Evolutionary conservation across 768 basidiomycete genomes (phyloP).

Genomic region (Leccinum olivaceopallidum): DNA sequence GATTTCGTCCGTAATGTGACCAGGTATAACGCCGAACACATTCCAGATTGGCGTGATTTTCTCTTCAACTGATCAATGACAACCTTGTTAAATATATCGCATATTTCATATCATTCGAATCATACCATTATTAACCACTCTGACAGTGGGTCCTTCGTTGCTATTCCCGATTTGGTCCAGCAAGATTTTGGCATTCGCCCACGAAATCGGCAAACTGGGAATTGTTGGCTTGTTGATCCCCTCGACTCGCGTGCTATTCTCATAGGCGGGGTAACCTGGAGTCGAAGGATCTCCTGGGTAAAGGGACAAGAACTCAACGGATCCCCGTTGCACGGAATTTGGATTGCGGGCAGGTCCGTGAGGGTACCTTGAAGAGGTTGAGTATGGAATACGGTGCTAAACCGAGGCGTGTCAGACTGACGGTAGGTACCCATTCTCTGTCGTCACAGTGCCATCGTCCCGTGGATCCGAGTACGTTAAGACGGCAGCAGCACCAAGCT

Average conservation of each 20-base stretch:
- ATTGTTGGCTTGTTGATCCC: slow-evolving; percentile 68
- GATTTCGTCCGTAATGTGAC: slow-evolving; percentile 80
- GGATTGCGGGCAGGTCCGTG: slow-evolving; percentile 87
- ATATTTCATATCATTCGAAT: neutral
- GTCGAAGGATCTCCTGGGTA: slow-evolving; percentile 85
- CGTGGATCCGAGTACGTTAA: slow-evolving; percentile 87
- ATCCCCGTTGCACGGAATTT: slow-evolving; percentile 82
- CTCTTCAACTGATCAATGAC: slow-evolving; percentile 55
- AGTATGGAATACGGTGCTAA: too few species aligned
- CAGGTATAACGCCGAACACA: slow-evolving; percentile 83
- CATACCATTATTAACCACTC: slow-evolving; percentile 57
- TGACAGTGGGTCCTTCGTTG: slow-evolving; percentile 40
- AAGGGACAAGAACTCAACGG: slow-evolving; percentile 67
- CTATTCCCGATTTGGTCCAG: slow-evolving; percentile 46
- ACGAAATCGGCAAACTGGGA: slow-evolving; percentile 87
- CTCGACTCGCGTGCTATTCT: slow-evolving; percentile 66
- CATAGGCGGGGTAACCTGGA: slow-evolving; percentile 85
- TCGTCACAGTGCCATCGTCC: slow-evolving; percentile 82
- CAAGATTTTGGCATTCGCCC: slow-evolving; percentile 75
- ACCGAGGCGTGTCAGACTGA: too few species aligned
- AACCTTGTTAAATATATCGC: too few species aligned
- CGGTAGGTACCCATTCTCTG: slow-evolving; percentile 71
- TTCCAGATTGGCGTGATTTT: slow-evolving; percentile 93
- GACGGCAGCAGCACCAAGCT: slow-evolving; percentile 82
- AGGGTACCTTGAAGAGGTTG: slow-evolving; percentile 39